Evolutionary conservation across 345 rosid genomes (phyloP).

Genomic region (Pugionium cornutum): DNA sequence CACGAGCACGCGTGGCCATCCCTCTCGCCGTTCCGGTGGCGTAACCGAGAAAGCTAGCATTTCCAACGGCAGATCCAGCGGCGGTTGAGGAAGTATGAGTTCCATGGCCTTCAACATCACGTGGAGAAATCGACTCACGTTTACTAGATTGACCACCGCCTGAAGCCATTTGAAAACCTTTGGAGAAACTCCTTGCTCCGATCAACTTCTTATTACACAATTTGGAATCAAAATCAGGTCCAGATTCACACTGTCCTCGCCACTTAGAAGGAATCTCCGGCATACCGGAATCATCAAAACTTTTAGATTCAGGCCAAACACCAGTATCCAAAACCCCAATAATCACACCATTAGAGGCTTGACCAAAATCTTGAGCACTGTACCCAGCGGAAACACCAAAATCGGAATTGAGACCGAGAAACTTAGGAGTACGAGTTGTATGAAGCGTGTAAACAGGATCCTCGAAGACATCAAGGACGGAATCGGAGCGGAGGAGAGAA

Average conservation of each 20-base stretch:
- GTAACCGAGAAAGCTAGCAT: slow-evolving; percentile 81
- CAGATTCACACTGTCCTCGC: slow-evolving; percentile 75
- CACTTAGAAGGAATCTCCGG: slow-evolving; percentile 66
- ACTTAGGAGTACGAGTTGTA: slow-evolving; percentile 79
- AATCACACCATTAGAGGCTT: slow-evolving; percentile 53
- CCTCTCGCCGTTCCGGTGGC: slow-evolving; percentile 83
- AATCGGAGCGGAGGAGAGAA: slow-evolving; percentile 47
- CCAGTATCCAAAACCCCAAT: slow-evolving; percentile 91
- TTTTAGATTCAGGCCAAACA: slow-evolving; percentile 81
- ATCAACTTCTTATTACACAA: slow-evolving; percentile 76
- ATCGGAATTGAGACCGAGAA: slow-evolving; percentile 63
- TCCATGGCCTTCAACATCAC: slow-evolving; percentile 81
- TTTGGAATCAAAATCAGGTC: slow-evolving; percentile 59
- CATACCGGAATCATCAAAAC: slow-evolving; percentile 67
- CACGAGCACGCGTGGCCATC: slow-evolving; percentile 71
- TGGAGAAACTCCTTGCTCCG: slow-evolving; percentile 78
- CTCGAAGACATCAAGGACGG: slow-evolving; percentile 68
- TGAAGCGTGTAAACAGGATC: slow-evolving; percentile 73
- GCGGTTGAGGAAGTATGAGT: slow-evolving; percentile 86
- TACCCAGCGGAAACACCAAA: slow-evolving; percentile 44
- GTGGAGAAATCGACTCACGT: slow-evolving; percentile 64
- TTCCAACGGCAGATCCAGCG: slow-evolving; percentile 65
- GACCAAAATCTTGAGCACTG: slow-evolving; percentile 38
- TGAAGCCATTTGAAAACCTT: slow-evolving; percentile 64
- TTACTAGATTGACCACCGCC: slow-evolving; percentile 48